phyloP scores from a whole-genome alignment of 2,329 filamentous ascomycete genomes.

The Cyclaneusma minus region DNA sequence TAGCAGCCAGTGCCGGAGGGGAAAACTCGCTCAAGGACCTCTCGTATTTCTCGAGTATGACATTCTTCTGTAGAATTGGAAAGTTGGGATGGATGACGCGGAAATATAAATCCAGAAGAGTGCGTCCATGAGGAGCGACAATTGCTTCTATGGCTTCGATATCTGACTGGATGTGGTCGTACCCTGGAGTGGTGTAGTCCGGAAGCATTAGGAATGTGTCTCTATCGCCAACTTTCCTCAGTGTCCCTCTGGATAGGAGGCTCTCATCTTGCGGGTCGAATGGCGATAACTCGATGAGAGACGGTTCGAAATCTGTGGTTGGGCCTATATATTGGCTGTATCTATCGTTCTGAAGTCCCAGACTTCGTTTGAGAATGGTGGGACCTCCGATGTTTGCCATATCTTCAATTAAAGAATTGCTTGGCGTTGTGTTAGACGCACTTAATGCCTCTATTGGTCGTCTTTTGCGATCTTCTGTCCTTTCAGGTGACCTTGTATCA shows the following conservation, averaged over 20 bases:
- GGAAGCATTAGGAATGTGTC: constrained; percentile 72
- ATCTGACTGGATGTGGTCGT: constrained; percentile 54
- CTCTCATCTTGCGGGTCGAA: constrained; percentile 76
- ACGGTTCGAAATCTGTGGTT: constrained; percentile 71
- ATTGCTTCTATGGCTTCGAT: constrained; percentile 59
- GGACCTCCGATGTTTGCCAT: constrained; percentile 56
- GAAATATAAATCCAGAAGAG: constrained; percentile 70
- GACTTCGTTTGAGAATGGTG: constrained; percentile 48
- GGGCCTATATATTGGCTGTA: constrained; percentile 74
- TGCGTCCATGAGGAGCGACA: constrained; percentile 62
- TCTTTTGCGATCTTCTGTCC: constrained; percentile 33
- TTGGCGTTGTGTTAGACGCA: constrained; percentile 44
- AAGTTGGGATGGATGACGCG: constrained; percentile 66
- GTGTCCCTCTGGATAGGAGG: constrained; percentile 48
- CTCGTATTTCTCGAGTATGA: constrained; percentile 67
- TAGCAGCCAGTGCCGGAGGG: constrained; percentile 60
- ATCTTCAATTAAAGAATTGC: constrained; percentile 49
- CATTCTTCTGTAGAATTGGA: constrained; percentile 66
- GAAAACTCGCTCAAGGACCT: constrained; percentile 59
- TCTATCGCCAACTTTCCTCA: constrained; percentile 61
- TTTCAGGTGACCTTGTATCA: constrained; percentile 39
- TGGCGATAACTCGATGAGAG: constrained; percentile 64
- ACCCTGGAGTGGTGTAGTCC: constrained; percentile 55
- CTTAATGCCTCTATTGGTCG: constrained; percentile 38
- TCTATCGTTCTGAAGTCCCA: constrained; percentile 63